Base-by-base conservation (phyloP, 495 filamentous ascomycete genomes). In the Gamarada debralockiae region DNA sequence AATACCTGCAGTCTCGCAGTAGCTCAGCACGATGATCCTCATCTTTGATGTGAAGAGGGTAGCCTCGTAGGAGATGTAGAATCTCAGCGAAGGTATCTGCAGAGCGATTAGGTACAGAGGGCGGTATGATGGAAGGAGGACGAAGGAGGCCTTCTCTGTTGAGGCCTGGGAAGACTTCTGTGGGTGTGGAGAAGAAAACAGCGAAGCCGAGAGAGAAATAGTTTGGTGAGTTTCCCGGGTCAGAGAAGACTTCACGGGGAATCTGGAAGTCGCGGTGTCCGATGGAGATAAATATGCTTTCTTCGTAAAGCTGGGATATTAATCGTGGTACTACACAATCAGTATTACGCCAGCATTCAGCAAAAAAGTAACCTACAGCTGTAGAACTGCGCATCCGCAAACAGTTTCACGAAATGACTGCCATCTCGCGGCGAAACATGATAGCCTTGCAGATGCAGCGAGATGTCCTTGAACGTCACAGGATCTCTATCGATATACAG, bases 401-500 rank as follows among this genome's bases (percentile, higher is more conserved):
- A 97, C 38, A 97, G 76, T 42, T 85, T 89, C 58, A 97, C 93
- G 63, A 88, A 96, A 66, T 96, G 85, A 21, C 81, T 75, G 37
- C 86, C 85, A 70, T 96, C 87, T 49, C 79, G 76, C n/a, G 92
- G 93, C 27, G 75, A 73, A 53, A 96, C 77, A 68, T 95, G 84
- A 69, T 98, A 98, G 12, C 92, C 92, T 73, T 98, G 92, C 10
- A 98, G 73, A 75, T 98, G 92, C 46, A 90, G 75, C 23, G 86
- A 85, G 49, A 98, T 96, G 59, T 96, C 90, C 53, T 73, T 77
- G 63, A 98, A 98, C 0, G 90, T 96, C 14, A 76, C 75, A 0
- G 92, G 93, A 72, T 98, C 93, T 34, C 92, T 83, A 71, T 98
- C 92, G 65, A 98, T 97, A 68, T 95, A 97, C 18, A 97, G 78